phyloP scores from a whole-genome alignment of 2,329 filamentous ascomycete species.

The Trichocomaceae sp. region DNA sequence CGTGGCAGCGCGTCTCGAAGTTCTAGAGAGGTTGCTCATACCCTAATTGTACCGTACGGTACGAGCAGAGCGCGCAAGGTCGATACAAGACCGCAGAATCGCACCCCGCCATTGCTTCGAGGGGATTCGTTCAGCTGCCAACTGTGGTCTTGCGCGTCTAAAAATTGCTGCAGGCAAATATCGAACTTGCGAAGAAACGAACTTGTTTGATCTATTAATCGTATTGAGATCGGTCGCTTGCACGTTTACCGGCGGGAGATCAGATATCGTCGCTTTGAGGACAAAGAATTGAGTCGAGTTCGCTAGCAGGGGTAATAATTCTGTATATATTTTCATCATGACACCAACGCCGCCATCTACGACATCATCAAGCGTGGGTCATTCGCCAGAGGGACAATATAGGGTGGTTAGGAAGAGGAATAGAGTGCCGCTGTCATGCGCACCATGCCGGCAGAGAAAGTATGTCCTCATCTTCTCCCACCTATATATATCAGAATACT shows the following conservation, averaged over 20 bases:
- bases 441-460: slow-evolving; percentile 87
- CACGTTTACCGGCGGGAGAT: background rate
- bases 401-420: slow-evolving; percentile 88
- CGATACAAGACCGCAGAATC: background rate
- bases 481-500: slow-evolving; percentile 8
- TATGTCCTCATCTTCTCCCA: slow-evolving; percentile 38
- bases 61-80: background rate
- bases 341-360: slow-evolving; percentile 44
- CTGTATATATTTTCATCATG: slow-evolving; percentile 24
- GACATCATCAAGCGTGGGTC: slow-evolving; percentile 64
- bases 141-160: background rate
- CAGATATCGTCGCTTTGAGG: background rate
- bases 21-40: background rate
- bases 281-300: background rate
- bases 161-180: background rate
- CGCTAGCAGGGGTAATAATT: background rate
- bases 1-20: background rate
- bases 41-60: background rate
- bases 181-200: background rate
- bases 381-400: slow-evolving; percentile 80
- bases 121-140: background rate
- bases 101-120: background rate
- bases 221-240: background rate
- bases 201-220: background rate
- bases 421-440: slow-evolving; percentile 83